Evolutionary conservation across 345 rosid genomes (phyloP).

Genomic region (Rhodomyrtus tomentosa): DNA sequence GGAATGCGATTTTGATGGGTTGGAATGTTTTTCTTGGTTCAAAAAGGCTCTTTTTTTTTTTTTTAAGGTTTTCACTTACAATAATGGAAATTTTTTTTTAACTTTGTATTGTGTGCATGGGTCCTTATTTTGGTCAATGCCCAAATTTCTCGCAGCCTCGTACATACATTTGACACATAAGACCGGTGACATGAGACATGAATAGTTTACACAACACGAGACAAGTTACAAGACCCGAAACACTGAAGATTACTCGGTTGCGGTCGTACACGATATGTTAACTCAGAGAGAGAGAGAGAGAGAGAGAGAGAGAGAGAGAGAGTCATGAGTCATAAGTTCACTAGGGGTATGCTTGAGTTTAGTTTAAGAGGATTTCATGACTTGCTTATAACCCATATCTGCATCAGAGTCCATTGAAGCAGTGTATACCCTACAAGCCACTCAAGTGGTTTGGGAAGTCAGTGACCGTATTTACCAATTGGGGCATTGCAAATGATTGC

Average conservation of each 20-base stretch:
- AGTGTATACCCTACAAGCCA: not conserved
- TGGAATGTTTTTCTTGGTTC: not conserved
- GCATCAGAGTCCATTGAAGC: not conserved
- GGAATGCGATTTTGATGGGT: not conserved
- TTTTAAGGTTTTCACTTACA: not conserved
- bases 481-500: not conserved
- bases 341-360: not conserved
- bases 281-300: not conserved
- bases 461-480: not conserved
- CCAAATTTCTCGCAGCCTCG: not conserved
- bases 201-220: not conserved
- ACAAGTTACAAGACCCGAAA: not conserved
- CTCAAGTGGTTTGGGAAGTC: not conserved
- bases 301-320: not conserved
- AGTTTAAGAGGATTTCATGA: not conserved
- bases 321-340: not conserved
- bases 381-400: not conserved
- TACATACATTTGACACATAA: not conserved
- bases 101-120: not conserved
- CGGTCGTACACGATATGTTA: not conserved
- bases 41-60: not conserved
- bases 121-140: not conserved
- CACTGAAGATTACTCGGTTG: not conserved
- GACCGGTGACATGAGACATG: not conserved
- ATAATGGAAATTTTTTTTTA: not conserved